Percentiles rank a stretch among this genome's conserved stretches.
These are phyloP conservation scores for Daldinia decipiens DNA, from an alignment of 495 filamentous ascomycete genomes.

Conservation along the genomic window DNA sequence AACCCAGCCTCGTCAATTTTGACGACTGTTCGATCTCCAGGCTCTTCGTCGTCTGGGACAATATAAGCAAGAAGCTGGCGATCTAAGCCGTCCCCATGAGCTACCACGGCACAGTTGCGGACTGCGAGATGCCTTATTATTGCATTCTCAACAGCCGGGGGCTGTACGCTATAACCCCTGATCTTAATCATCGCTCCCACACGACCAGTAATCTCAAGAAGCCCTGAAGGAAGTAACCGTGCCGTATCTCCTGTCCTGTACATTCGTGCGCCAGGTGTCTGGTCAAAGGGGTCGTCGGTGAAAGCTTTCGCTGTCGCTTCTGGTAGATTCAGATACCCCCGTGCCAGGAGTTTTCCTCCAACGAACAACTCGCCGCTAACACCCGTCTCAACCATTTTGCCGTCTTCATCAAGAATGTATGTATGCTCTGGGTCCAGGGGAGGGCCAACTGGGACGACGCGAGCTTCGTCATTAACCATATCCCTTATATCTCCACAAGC, in stretches of 20 bases:
- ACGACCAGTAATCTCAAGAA: slow-evolving; percentile 76
- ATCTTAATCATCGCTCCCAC: slow-evolving; percentile 76
- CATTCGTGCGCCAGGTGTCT: slow-evolving; percentile 59
- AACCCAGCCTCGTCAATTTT: slow-evolving; percentile 69
- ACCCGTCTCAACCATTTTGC: slow-evolving; percentile 58
- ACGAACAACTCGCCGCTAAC: slow-evolving; percentile 72
- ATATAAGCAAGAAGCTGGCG: slow-evolving; percentile 74
- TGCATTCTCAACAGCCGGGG: slow-evolving; percentile 70
- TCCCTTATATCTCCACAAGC: slow-evolving; percentile 75
- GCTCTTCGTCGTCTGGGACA: slow-evolving; percentile 63
- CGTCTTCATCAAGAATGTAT: slow-evolving; percentile 69
- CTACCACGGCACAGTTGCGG: slow-evolving; percentile 66
- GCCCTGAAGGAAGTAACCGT: slow-evolving; percentile 67
- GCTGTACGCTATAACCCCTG: slow-evolving; percentile 72
- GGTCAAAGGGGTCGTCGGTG: slow-evolving; percentile 58
- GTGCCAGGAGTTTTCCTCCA: slow-evolving; percentile 73
- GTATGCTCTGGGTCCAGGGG: slow-evolving; percentile 66
- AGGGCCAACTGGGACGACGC: slow-evolving; percentile 69
- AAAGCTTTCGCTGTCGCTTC: slow-evolving; percentile 75
- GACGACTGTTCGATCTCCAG: slow-evolving; percentile 62
- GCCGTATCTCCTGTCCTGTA: slow-evolving; percentile 80
- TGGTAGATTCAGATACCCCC: slow-evolving; percentile 76
- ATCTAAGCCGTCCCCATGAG: slow-evolving; percentile 73
- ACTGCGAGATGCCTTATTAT: slow-evolving; percentile 70
- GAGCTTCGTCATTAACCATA: slow-evolving; percentile 60